Conservation (phyloP, 2,329 filamentous ascomycete genomes). For the Seiridium unicorne region DNA sequence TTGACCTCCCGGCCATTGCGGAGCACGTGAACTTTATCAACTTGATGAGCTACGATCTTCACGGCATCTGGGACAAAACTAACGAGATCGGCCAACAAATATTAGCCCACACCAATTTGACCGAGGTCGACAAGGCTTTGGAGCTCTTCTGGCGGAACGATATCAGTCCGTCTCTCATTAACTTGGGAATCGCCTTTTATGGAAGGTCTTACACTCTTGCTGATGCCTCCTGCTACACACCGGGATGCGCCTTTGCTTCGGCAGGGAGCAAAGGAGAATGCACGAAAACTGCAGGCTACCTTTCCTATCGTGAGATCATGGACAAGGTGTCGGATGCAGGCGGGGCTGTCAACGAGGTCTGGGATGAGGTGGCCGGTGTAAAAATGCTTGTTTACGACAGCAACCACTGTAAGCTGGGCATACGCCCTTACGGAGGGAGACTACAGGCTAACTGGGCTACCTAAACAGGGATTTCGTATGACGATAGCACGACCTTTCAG, state of each 20-base stretch:
- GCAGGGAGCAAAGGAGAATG: constrained; percentile 20
- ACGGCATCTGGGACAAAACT: constrained; percentile 38
- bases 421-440: no score
- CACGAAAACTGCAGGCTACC: constrained; percentile 20
- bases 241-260: constrained; percentile 8
- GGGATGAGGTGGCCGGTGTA: constrained; percentile 25
- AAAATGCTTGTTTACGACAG: constrained; percentile 31
- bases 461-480: constrained; percentile 32
- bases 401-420: constrained; percentile 27
- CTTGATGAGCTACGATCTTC: constrained; percentile 36
- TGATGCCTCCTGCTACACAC: constrained; percentile 19
- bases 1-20: constrained; percentile 8
- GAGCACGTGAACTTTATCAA: constrained; percentile 31
- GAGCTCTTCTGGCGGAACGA: constrained; percentile 47
- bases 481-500: constrained; percentile 34
- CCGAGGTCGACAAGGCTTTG: constrained; percentile 40
- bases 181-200: constrained; percentile 46
- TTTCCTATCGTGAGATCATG: constrained; percentile 22
- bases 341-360: constrained; percentile 16
- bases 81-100: constrained; percentile 28
- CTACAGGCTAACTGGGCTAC: not conserved
- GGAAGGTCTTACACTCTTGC: constrained; percentile 28
- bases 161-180: constrained; percentile 38
- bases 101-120: constrained; percentile 43
- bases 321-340: constrained; percentile 19